Conservation (phyloP, 768 basidiomycete species). For the Cystoderma amianthinum region DNA sequence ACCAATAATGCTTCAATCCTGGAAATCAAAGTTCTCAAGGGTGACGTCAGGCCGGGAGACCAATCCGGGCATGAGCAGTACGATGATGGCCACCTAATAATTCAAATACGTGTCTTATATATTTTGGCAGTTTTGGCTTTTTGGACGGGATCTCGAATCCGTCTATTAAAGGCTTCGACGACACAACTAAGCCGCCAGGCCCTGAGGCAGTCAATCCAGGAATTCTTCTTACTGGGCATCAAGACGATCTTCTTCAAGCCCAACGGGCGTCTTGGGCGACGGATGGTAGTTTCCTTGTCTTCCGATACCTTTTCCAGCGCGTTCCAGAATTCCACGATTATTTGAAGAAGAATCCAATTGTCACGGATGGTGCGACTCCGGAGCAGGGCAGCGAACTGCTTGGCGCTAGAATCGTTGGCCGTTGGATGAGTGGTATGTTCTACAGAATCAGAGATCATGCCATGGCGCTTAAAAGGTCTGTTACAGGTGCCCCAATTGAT, state of each 20-base stretch:
- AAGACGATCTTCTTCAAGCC: slow-evolving; percentile 24
- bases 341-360: slow-evolving; percentile 31
- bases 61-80: slow-evolving; percentile 41
- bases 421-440: slow-evolving; percentile 48
- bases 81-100: slow-evolving; percentile 7
- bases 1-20: slow-evolving; percentile 23
- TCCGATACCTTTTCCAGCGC: slow-evolving; percentile 44
- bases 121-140: slow-evolving; percentile 36
- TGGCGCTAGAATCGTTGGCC: slow-evolving; percentile 45
- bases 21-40: slow-evolving; percentile 26
- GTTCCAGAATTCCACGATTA: slow-evolving; percentile 46
- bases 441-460: neutral
- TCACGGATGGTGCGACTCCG: slow-evolving; percentile 22
- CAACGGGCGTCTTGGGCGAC: slow-evolving; percentile 33
- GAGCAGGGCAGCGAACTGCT: slow-evolving; percentile 40
- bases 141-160: slow-evolving; percentile 49
- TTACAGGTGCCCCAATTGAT: slow-evolving; percentile 38
- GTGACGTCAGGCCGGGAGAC: slow-evolving; percentile 37
- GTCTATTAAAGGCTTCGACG: slow-evolving; percentile 32
- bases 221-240: slow-evolving; percentile 34
- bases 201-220: slow-evolving; percentile 33
- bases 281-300: slow-evolving; percentile 46
- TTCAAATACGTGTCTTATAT: neutral
- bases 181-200: slow-evolving; percentile 24
- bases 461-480: neutral